Evolutionary conservation across 305 asterid species (phyloP), one percentile per base, ranked within the genome.

Genomic region (Ilex paraguariensis): DNA sequence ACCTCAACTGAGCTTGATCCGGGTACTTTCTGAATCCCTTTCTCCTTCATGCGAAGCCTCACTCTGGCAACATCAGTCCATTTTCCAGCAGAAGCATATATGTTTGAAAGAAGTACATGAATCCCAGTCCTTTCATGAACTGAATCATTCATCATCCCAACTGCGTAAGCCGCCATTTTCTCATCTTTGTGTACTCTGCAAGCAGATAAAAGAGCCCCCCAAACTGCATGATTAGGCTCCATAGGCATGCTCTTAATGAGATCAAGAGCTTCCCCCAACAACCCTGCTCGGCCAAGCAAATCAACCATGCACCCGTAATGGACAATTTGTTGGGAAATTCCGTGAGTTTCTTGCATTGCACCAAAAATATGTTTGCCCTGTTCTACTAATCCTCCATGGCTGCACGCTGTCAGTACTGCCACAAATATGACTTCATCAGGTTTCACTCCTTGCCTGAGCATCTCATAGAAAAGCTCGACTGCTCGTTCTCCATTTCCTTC

Each of bases 301-400:
- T 84, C 91, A 8, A 81, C 82, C 7, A 75, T 21, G 53, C 84
- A 84, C 7, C 91, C 87, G 28, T 84, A 77, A 66, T 79, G 89
- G 56, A 80, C 65, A 10, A 80, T 68, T 15, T 67, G 74, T 13
- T 78, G 81, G 31, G 72, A 58, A n/a, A 83, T 54, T 46, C 70
- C 76, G 21, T 72, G 69, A 39, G 69, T 70, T 63, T 61, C 63
- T 45, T 61, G 61, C 84, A 81, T 81, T 31, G 64, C 58, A 6
- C 58, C 17, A 45, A 84, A 81, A 14, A 77, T 61, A 2, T 54
- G 42, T 82, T 72, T 68, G 57, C 91, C 87, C 75, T 79, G 62
- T 59, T 74, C 57, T 1, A 81, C 87, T 45, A 81, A 67, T 31
- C 91, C 86, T 3, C 69, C 17, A 17, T 75, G 87, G 70, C 91